phyloP scores from a whole-genome alignment of 2,329 filamentous ascomycete genomes.

The Botrytis squamosa region DNA sequence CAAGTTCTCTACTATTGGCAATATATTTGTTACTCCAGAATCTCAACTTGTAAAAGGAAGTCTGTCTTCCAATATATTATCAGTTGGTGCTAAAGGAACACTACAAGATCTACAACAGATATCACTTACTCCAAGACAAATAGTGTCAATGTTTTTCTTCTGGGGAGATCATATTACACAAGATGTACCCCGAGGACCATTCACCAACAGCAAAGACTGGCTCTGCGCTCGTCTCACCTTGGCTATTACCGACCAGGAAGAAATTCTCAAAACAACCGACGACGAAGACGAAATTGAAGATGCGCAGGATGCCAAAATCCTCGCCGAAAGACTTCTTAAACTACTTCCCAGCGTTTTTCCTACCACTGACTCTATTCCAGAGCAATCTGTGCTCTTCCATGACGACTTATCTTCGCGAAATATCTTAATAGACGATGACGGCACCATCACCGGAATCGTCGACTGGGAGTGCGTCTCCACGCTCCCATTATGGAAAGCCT shows the following conservation, averaged over 20 bases:
- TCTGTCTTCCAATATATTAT: neutral
- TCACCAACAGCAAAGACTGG: conserved; percentile 21
- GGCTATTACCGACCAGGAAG: conserved; percentile 5
- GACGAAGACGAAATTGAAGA: conserved; percentile 39
- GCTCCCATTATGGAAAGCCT: conserved; percentile 43
- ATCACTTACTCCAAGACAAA: neutral
- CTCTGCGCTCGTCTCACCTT: conserved; percentile 16
- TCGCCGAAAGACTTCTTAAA: conserved; percentile 37
- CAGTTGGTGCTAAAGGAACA: neutral
- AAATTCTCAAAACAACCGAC: conserved; percentile 4
- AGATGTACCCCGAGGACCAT: conserved; percentile 20
- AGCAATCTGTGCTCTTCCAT: conserved; percentile 42
- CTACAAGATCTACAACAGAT: neutral
- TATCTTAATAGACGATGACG: conserved; percentile 44
- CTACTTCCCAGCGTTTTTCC: conserved; percentile 41
- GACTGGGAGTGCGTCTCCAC: conserved; percentile 48
- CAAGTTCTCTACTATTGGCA: conserved; percentile 9
- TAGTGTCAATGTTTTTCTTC: neutral
- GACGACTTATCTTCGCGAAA: conserved; percentile 43
- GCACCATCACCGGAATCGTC: conserved; percentile 42
- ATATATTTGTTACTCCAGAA: neutral
- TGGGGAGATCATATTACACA: conserved; percentile 17
- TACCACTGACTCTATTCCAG: conserved; percentile 26
- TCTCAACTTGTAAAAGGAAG: neutral
- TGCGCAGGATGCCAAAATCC: conserved; percentile 33